Percentiles rank a stretch among this genome's conserved stretches.
These are phyloP conservation scores for Gossypium schwendimanii DNA, from an alignment of 441 rosid species.

Conservation along the genomic window DNA sequence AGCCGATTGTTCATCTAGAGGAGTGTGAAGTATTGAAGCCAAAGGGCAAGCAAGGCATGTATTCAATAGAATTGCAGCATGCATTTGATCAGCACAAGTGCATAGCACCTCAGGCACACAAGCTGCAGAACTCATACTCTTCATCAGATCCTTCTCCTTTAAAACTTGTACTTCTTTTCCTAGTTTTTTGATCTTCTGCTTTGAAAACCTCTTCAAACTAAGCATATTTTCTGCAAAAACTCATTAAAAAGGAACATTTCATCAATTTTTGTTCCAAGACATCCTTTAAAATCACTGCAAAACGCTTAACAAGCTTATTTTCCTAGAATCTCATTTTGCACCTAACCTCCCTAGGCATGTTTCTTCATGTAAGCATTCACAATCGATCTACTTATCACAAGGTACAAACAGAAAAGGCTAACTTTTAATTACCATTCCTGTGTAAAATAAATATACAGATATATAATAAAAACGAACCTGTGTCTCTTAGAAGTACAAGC, in stretches of 20 bases:
- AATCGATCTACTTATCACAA: background rate
- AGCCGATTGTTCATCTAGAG: slow-evolving; percentile 73
- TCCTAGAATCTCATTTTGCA: background rate
- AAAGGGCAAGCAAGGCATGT: slow-evolving; percentile 74
- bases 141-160: slow-evolving; percentile 78
- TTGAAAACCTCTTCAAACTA: slow-evolving; percentile 84
- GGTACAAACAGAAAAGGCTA: background rate
- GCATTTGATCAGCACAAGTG: slow-evolving; percentile 59
- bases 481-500: slow-evolving; percentile 55
- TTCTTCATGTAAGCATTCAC: slow-evolving; percentile 3
- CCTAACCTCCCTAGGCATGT: background rate
- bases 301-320: background rate
- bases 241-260: slow-evolving; percentile 14
- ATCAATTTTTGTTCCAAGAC: slow-evolving; percentile 12
- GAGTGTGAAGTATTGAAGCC: slow-evolving; percentile 70
- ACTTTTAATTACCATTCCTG: background rate
- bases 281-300: background rate
- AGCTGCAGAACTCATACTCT: slow-evolving; percentile 45
- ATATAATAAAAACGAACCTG: slow-evolving; percentile 39
- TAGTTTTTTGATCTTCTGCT: slow-evolving; percentile 59
- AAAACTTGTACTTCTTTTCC: slow-evolving; percentile 87
- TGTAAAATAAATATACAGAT: background rate
- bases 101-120: slow-evolving; percentile 65
- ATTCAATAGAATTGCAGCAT: slow-evolving; percentile 71
- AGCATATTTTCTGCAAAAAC: slow-evolving; percentile 47